Evolutionary conservation across 441 rosid genomes (phyloP), one percentile per base, ranked within the genome.

Genomic region (Gossypium gossypioides): DNA sequence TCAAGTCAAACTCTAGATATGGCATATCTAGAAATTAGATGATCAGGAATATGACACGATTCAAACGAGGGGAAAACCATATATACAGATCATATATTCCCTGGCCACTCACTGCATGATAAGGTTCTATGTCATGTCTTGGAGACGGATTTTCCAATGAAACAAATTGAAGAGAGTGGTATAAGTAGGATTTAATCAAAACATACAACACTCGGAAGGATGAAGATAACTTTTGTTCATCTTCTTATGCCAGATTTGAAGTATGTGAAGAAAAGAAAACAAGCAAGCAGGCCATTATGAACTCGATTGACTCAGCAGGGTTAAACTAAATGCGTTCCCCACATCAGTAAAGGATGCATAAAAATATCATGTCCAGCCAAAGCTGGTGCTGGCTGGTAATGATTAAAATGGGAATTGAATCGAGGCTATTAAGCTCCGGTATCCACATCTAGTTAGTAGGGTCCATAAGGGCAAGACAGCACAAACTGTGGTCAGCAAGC

Each of bases 381-480:
- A 12, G 27, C 29, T 0, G 66, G 21, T 51, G 56, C 25, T 55
- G 25, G 13, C 51, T 12, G 32, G 6, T 29, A 1, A 25, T 27
- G 55, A 72, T 51, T 57, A 12, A 22, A 37, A 51, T 12, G 19
- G 54, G 1, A 44, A 65, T 22, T 4, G 50, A 12, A 22, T 71
- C 54, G 60, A 25, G 56, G 42, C 50, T 27, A 71, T 32, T 42
- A 50, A 73, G 68, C 56, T 27, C 72, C 12, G 52, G 71, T 72
- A 42, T 77, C 84, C 82, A 72, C 81, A 69, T 74, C 44, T 48
- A 44, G 6, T 75, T 50, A 6, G 57, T 66, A 46, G 76, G 84
- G 79, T 48, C 80, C 77, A 52, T 22, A 4, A 3, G 13, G 52
- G 52, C 18, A 3, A 69, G 65, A 22, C 21, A 54, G 46, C 71